phyloP scores from a whole-genome alignment of 495 filamentous ascomycete species.

The Penicillium goetzii region DNA sequence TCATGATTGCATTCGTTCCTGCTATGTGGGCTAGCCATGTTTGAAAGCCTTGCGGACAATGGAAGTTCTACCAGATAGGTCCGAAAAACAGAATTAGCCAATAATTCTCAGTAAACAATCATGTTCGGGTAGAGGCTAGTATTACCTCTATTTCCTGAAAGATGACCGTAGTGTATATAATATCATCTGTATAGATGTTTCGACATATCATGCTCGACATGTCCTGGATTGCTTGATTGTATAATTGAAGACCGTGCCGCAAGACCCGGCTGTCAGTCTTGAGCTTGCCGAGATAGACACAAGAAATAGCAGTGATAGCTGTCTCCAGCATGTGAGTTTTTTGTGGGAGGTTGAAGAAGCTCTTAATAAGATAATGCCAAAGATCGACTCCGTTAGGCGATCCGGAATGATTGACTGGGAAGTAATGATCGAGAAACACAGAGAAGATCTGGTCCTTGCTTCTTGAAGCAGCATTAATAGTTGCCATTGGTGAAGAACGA shows the following conservation, averaged over 20 bases:
- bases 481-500: background rate
- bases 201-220: background rate
- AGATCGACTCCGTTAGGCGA: background rate
- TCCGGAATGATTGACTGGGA: background rate
- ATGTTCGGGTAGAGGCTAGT: background rate
- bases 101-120: background rate
- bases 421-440: background rate
- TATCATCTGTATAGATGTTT: background rate
- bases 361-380: background rate
- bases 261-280: background rate
- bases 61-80: background rate
- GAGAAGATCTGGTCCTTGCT: background rate
- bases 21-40: background rate
- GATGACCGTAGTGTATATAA: slow-evolving; percentile 1
- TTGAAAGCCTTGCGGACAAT: slow-evolving; percentile 1
- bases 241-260: background rate
- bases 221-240: background rate
- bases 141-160: slow-evolving; percentile 6
- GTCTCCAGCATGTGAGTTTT: background rate
- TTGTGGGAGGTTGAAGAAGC: background rate
- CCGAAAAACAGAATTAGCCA: background rate
- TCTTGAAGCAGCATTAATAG: background rate
- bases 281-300: background rate
- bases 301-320: background rate
- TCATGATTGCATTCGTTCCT: slow-evolving; percentile 1